Evolutionary conservation across 1,139 yeast genomes (phyloP).

Genomic region (Suhomyces coccinellae): DNA sequence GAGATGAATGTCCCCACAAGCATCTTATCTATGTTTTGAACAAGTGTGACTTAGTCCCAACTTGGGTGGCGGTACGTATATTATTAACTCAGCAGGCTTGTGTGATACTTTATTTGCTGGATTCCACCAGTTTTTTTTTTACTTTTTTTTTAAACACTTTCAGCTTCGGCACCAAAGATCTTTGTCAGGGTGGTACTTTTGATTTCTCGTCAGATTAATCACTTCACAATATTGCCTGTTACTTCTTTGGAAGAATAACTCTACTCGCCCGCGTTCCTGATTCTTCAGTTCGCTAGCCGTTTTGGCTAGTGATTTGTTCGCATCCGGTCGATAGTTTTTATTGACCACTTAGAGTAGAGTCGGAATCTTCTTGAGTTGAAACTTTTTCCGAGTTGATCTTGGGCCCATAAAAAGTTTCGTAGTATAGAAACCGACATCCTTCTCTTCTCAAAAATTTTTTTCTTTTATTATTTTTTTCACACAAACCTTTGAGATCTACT

Average conservation of each 20-base stretch:
- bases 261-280: constrained; percentile 52
- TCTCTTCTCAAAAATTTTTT: constrained; percentile 4
- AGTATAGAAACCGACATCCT: constrained; percentile 69
- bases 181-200: constrained; percentile 69
- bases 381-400: constrained; percentile 29
- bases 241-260: constrained; percentile 89
- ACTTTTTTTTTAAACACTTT: neutral
- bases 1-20: constrained; percentile 93
- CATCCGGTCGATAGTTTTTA: constrained; percentile 46
- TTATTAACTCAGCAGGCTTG: constrained; percentile 8
- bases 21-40: constrained; percentile 92
- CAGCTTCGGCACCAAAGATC: constrained; percentile 45
- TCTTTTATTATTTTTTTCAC: constrained; percentile 4
- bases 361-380: constrained; percentile 70
- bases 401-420: constrained; percentile 51
- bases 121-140: constrained; percentile 10
- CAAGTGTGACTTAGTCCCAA: constrained; percentile 97
- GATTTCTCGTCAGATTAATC: constrained; percentile 20
- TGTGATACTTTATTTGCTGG: constrained; percentile 1
- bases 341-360: constrained; percentile 34
- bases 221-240: constrained; percentile 71
- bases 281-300: constrained; percentile 30
- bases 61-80: constrained; percentile 98
- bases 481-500: neutral
- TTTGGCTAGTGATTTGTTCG: constrained; percentile 50